A percentile compares a stretch with the other conserved stretches of the same genome.
phyloP scores from a whole-genome alignment of 257 asterid genomes.

The Solanum acaule region DNA sequence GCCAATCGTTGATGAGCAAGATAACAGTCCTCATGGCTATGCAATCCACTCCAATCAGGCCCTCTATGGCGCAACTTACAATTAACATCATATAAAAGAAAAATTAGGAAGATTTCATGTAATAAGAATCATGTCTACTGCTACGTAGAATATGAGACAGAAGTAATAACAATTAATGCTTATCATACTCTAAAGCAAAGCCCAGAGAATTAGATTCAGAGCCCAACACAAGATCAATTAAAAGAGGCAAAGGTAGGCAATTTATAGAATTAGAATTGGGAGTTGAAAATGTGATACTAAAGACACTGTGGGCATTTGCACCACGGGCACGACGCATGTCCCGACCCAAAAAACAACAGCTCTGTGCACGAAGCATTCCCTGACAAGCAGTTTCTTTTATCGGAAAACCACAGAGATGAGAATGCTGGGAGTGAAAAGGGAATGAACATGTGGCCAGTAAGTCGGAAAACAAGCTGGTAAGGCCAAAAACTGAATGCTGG shows the following conservation, averaged over 20 bases:
- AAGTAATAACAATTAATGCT: neutral
- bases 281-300: neutral
- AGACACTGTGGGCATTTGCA: neutral
- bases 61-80: constrained; percentile 94
- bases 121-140: neutral
- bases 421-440: neutral
- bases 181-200: neutral
- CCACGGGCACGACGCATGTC: neutral
- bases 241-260: neutral
- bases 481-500: neutral
- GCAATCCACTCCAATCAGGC: constrained; percentile 99
- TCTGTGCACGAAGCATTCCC: neutral
- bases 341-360: neutral
- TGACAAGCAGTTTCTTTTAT: neutral
- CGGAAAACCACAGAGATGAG: neutral
- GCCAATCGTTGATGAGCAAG: constrained; percentile 97
- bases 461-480: neutral
- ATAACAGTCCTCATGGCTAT: constrained; percentile 65
- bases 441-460: neutral
- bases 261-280: neutral
- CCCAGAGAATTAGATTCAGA: neutral
- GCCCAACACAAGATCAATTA: neutral
- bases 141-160: neutral
- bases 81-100: constrained; percentile 5
- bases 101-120: neutral